Evolutionary conservation across 2,329 filamentous ascomycete genomes (phyloP), one percentile per base, ranked within the genome.

Genomic region (Pseudogymnoascus sp.): DNA sequence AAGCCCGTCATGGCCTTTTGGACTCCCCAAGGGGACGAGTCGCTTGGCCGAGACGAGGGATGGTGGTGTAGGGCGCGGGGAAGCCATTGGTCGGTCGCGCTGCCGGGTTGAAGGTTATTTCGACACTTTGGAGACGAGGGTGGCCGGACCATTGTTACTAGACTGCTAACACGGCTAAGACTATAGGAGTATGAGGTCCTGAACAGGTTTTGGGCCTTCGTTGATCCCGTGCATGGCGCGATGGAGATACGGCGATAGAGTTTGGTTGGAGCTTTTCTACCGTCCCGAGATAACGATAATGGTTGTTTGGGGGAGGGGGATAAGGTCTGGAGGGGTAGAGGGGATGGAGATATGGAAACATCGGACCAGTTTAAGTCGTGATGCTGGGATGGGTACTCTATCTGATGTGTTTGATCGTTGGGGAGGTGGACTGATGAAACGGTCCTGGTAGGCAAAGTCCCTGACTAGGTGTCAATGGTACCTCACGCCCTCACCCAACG

Each of bases 381-480:
- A 33, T 55, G 49, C 49, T 55, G n/a, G 16, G 28, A 33, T n/a
- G 3, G 1, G 28, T 55, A 55, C 49, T 55, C 49, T 55, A 55
- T 55, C 49, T 55, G 49, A 55, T 22, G 49, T 55, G 49, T 55
- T 55, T 55, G 49, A 55, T 55, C 49, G 49, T 55, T 16, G 45
- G 3, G 14, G 25, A 30, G 3, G 45, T 2, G 28, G 28, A 28
- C 16, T 55, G 6, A 55, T 55, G 49, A 55, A 55, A 55, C 49
- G 28, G 49, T 30, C 3, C 42, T 30, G 45, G 23, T 9, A 22
- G 14, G 14, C 5, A 6, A 55, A 55, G 49, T 55, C n/a, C 28
- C 28, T 33, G 49, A 22, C 28, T 33, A 33, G 16, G 28, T 9
- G 5, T 9, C 5, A 2, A 8, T 33, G 49, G 28, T 55, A 55